Evolutionary conservation across 768 basidiomycete species (phyloP).

Genomic region (Trichaptum fuscoviolaceum): DNA sequence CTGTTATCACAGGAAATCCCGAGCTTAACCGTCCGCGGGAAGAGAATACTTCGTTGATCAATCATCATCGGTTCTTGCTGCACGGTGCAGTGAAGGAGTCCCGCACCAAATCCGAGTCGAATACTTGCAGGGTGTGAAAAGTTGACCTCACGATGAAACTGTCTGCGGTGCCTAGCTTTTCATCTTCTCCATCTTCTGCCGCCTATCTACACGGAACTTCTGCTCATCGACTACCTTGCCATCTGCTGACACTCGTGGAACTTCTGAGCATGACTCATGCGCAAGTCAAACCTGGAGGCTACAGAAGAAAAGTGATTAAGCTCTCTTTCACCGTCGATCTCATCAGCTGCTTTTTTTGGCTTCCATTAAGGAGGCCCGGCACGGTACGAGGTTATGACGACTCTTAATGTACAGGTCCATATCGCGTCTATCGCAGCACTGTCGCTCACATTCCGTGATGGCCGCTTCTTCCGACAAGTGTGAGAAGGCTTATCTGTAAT

Average conservation of each 20-base stretch:
- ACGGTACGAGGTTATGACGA: neutral
- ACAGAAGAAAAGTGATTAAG: neutral
- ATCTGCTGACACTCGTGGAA: neutral
- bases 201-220: neutral
- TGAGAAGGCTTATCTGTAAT: neutral
- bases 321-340: neutral
- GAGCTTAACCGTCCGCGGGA: neutral
- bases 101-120: neutral
- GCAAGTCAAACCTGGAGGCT: neutral
- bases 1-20: neutral
- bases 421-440: neutral
- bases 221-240: neutral
- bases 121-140: neutral
- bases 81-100: neutral
- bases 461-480: neutral
- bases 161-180: neutral
- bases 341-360: neutral
- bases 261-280: neutral
- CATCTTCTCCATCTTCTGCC: neutral
- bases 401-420: neutral
- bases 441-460: neutral
- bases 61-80: neutral
- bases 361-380: neutral
- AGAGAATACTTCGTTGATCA: neutral
- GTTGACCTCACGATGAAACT: neutral